Percentiles rank a stretch among this genome's conserved stretches.
These are phyloP conservation scores for Lecanosticta acicola DNA, from an alignment of 2,329 filamentous ascomycete genomes.

Conservation along the genomic window DNA sequence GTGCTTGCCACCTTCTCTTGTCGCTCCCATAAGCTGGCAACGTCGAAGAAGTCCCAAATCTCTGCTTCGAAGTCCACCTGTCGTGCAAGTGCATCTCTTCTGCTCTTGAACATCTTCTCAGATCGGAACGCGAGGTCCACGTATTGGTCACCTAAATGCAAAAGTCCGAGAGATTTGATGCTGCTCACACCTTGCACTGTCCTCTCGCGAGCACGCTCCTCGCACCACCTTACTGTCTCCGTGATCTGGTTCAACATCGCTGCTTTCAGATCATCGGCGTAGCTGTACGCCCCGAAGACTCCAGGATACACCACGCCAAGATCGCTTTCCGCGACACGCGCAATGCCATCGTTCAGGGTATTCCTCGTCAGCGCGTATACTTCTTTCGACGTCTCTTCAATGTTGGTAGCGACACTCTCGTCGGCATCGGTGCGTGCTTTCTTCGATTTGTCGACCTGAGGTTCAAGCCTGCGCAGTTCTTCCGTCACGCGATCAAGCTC, in stretches of 20 bases:
- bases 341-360: conserved; percentile 69
- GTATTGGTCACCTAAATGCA: conserved; percentile 85
- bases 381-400: conserved; percentile 78
- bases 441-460: conserved; percentile 75
- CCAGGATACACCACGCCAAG: conserved; percentile 84
- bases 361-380: conserved; percentile 79
- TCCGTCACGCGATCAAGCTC: conserved; percentile 78
- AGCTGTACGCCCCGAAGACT: conserved; percentile 77
- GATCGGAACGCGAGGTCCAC: conserved; percentile 80
- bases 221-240: conserved; percentile 69
- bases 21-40: conserved; percentile 71
- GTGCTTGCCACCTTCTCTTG: conserved; percentile 95
- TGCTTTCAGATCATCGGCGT: conserved; percentile 85
- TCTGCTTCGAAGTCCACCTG: conserved; percentile 86
- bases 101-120: conserved; percentile 89
- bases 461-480: conserved; percentile 77
- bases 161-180: conserved; percentile 80
- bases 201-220: conserved; percentile 75
- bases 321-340: conserved; percentile 67
- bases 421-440: conserved; percentile 74
- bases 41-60: conserved; percentile 88
- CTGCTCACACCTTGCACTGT: conserved; percentile 75
- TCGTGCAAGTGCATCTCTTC: conserved; percentile 72
- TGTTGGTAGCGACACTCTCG: conserved; percentile 72
- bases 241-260: conserved; percentile 89